A percentile compares a stretch with the other conserved stretches of the same genome.
phyloP scores from a whole-genome alignment of 73 alveolate genomes.

The Paramecium sexaurelia region DNA sequence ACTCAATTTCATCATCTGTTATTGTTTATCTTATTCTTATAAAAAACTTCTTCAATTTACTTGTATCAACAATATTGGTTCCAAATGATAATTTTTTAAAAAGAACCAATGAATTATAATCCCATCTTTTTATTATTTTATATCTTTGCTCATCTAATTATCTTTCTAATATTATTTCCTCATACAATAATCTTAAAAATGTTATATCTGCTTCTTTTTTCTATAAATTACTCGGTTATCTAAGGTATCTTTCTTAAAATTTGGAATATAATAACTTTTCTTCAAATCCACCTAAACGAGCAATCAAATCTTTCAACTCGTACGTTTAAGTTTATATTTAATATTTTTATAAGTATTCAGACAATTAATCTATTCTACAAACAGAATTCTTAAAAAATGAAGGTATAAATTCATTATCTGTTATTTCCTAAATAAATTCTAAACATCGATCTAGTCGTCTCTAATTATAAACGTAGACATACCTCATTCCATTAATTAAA shows the following conservation, averaged over 20 bases:
- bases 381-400: background rate
- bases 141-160: background rate
- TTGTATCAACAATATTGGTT: background rate
- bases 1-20: background rate
- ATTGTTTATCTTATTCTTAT: background rate
- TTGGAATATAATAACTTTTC: background rate
- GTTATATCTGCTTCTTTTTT: background rate
- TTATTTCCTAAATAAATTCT: background rate
- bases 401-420: background rate
- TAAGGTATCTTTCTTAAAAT: background rate
- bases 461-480: background rate
- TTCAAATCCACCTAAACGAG: background rate
- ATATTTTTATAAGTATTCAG: background rate
- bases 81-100: background rate
- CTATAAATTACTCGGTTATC: background rate
- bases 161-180: slow-evolving; percentile 17
- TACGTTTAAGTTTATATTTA: background rate
- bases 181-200: background rate
- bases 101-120: background rate
- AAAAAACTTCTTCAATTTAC: background rate
- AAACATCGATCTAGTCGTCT: background rate
- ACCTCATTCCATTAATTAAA: slow-evolving; percentile 25
- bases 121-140: background rate
- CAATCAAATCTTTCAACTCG: background rate
- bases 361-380: background rate